phyloP scores from a whole-genome alignment of 257 asterid genomes.

The Plantago major region DNA sequence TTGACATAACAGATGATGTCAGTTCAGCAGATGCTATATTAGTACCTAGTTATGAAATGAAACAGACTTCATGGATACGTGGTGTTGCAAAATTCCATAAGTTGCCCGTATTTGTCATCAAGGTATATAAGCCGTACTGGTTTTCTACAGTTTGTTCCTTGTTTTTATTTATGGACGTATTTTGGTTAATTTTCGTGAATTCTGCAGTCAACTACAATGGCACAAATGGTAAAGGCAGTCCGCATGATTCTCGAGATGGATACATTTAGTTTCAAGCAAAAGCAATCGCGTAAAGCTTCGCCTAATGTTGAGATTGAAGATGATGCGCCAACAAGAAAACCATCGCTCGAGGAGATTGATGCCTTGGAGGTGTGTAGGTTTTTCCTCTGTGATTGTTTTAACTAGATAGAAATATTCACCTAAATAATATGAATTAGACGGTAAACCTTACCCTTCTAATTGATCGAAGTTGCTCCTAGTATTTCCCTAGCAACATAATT shows the following conservation, averaged over 20 bases:
- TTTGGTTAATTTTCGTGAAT: constrained; percentile 13
- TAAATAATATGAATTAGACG: no score
- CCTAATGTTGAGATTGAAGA: constrained; percentile 72
- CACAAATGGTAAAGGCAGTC: constrained; percentile 91
- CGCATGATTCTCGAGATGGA: constrained; percentile 87
- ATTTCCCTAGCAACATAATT: no score
- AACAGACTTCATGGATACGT: constrained; percentile 90
- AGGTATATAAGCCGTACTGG: constrained; percentile 40
- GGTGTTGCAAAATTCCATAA: constrained; percentile 87
- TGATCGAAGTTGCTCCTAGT: no score
- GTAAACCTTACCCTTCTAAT: no score
- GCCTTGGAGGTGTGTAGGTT: constrained; percentile 72
- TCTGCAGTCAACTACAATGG: constrained; percentile 80
- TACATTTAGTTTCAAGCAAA: constrained; percentile 40
- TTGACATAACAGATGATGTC: constrained; percentile 72
- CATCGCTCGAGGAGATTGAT: constrained; percentile 93
- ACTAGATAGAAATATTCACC: neutral
- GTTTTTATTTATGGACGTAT: constrained; percentile 2
- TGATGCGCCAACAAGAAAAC: constrained; percentile 77
- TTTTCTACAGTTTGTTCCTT: constrained; percentile 4
- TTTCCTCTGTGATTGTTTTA: neutral
- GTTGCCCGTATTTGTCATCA: constrained; percentile 77
- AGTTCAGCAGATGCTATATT: constrained; percentile 82
- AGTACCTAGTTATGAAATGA: constrained; percentile 69
- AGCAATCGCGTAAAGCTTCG: constrained; percentile 37